These are phyloP conservation scores for Phallus indusiatus DNA, from an alignment of 768 basidiomycete species.

Conservation along the genomic window DNA sequence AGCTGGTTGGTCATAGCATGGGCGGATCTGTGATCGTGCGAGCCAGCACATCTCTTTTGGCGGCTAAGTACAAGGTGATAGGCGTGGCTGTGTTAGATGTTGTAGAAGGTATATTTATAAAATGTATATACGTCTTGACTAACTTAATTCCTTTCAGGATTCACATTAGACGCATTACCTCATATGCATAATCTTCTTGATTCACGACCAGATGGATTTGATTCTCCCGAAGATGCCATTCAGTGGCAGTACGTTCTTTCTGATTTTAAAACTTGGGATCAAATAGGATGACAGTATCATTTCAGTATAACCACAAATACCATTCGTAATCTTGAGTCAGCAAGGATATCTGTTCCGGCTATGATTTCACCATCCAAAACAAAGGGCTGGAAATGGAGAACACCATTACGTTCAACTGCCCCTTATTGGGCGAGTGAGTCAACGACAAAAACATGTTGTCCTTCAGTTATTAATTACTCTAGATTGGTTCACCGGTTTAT, in stretches of 20 bases:
- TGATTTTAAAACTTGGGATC: neutral
- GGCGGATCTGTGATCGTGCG: slow-evolving; percentile 84
- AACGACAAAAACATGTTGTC: neutral
- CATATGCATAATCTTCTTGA: slow-evolving; percentile 87
- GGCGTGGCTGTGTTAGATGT: slow-evolving; percentile 82
- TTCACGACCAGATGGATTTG: slow-evolving; percentile 78
- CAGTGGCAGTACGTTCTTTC: slow-evolving; percentile 82
- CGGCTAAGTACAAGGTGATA: slow-evolving; percentile 56
- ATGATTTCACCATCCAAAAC: slow-evolving; percentile 43
- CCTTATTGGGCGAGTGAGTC: slow-evolving; percentile 81
- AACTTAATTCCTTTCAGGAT: slow-evolving; percentile 39
- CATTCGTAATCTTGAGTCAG: slow-evolving; percentile 73
- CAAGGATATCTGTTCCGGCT: slow-evolving; percentile 81
- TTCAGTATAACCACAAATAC: slow-evolving; percentile 69
- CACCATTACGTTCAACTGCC: slow-evolving; percentile 73
- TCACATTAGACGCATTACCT: slow-evolving; percentile 86
- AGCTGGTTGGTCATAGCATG: slow-evolving; percentile 95
- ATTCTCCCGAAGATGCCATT: slow-evolving; percentile 73
- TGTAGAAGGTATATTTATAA: slow-evolving; percentile 60
- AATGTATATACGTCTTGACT: neutral
- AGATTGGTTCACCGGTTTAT: slow-evolving; percentile 92
- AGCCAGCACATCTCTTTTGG: slow-evolving; percentile 56
- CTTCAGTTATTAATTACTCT: neutral
- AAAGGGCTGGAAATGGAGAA: slow-evolving; percentile 51
- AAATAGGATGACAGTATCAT: neutral